Evolutionary conservation across 352 stramenopile genomes (phyloP).

Genomic region (Phytophthora constricta): DNA sequence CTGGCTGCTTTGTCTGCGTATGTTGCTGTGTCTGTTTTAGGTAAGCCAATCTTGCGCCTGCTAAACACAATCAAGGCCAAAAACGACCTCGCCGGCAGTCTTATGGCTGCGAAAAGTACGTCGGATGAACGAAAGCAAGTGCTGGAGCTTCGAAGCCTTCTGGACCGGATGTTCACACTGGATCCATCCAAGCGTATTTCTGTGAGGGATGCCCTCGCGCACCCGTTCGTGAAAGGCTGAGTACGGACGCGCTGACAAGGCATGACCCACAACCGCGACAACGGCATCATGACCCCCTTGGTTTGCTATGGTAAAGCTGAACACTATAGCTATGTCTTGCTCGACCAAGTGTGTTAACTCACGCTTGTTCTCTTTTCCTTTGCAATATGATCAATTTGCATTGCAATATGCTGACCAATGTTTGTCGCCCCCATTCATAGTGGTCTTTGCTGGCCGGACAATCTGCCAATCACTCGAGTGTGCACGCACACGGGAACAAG

Average conservation of each 20-base stretch:
- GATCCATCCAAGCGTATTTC: slow-evolving; percentile 84
- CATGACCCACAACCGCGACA: neutral
- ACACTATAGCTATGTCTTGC: neutral
- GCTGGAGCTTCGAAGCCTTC: slow-evolving; percentile 66
- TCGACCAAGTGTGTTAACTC: neutral
- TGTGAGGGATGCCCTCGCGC: slow-evolving; percentile 75
- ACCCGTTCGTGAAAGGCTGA: slow-evolving; percentile 78
- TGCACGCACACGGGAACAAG: no score
- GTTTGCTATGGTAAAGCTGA: slow-evolving; percentile 6
- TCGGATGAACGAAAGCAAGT: slow-evolving; percentile 75
- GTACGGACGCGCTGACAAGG: neutral
- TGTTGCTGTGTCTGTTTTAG: slow-evolving; percentile 28
- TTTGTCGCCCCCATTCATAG: neutral
- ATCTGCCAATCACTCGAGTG: no score
- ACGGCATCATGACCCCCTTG: neutral
- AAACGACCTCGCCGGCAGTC: slow-evolving; percentile 55
- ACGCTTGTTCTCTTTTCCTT: neutral
- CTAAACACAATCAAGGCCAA: slow-evolving; percentile 73
- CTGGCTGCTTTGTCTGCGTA: neutral
- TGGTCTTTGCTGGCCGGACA: neutral
- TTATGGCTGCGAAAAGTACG: slow-evolving; percentile 67
- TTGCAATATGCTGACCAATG: slow-evolving; percentile 1
- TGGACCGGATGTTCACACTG: slow-evolving; percentile 86
- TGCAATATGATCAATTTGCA: slow-evolving; percentile 2
- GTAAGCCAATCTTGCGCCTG: slow-evolving; percentile 76